Percentiles rank a stretch among this genome's conserved stretches.
phyloP scores from a whole-genome alignment of 2,329 filamentous ascomycete species.

The Xylaria hypoxylon region DNA sequence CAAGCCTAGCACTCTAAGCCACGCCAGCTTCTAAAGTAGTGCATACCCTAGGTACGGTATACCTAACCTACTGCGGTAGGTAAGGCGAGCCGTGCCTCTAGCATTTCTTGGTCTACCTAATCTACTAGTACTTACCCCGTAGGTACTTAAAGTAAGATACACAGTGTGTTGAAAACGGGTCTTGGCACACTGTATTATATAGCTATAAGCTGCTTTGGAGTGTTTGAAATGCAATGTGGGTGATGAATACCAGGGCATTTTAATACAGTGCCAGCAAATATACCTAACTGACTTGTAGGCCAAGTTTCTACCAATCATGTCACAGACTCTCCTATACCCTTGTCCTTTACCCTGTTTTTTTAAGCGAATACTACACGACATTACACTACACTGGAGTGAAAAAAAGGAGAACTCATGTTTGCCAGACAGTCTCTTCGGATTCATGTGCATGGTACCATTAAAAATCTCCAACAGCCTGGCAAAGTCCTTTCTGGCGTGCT shows the following conservation, averaged over 20 bases:
- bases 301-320: constrained; percentile 6
- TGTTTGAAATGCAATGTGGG: background rate
- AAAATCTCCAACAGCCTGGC: background rate
- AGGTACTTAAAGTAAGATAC: background rate
- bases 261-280: constrained; percentile 2
- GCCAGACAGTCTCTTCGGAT: background rate
- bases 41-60: too few species aligned
- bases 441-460: background rate
- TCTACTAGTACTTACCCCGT: too few species aligned
- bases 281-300: background rate
- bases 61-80: constrained; percentile 2
- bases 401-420: background rate
- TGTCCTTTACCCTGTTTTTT: background rate
- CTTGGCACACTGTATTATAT: background rate
- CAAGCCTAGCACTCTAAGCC: constrained; percentile 17
- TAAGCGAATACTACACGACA: too few species aligned
- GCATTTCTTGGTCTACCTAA: too few species aligned
- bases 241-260: too few species aligned
- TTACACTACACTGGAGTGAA: background rate
- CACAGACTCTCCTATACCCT: background rate
- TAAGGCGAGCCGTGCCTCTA: constrained; percentile 12
- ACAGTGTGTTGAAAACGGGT: background rate
- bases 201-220: background rate
- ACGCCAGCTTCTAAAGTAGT: background rate
- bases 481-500: background rate